phyloP scores from a whole-genome alignment of 495 filamentous ascomycete genomes.

The Trichocladium uniseriatum region DNA sequence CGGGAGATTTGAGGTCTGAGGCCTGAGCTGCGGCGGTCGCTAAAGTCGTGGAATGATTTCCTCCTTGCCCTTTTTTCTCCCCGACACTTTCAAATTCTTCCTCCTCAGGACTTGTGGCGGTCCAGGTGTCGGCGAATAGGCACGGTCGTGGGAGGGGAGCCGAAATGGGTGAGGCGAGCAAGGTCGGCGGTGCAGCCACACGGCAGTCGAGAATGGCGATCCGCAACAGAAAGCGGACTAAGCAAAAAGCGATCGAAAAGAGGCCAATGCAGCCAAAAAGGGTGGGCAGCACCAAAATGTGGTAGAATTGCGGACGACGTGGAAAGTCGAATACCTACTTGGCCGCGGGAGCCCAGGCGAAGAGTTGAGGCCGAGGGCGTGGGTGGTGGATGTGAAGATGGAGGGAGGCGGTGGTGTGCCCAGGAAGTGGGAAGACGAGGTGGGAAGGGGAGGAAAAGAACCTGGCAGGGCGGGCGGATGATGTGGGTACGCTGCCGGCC shows the following conservation, averaged over 20 bases:
- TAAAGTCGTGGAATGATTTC: not conserved
- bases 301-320: too few relatives aligned
- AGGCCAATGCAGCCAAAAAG: not conserved
- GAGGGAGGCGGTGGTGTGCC: conserved; percentile 17
- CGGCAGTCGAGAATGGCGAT: not conserved
- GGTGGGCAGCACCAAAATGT: too few relatives aligned
- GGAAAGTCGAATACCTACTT: too few relatives aligned
- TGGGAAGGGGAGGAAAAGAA: conserved; percentile 22
- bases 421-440: conserved; percentile 9
- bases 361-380: too few relatives aligned
- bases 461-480: conserved; percentile 19
- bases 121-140: not conserved
- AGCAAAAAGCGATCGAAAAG: not conserved
- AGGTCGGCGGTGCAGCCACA: not conserved
- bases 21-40: not conserved
- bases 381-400: not conserved
- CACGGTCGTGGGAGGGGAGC: not conserved
- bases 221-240: not conserved
- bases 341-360: too few relatives aligned
- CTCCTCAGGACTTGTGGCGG: not conserved
- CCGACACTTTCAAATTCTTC: not conserved
- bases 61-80: not conserved
- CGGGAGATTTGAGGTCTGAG: too few relatives aligned
- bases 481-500: conserved; percentile 11
- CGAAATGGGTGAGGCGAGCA: not conserved